Evolutionary conservation across 2,329 filamentous ascomycete genomes (phyloP), one percentile per base, ranked within the genome.

Genomic region (Calcarisporium arbuscula): DNA sequence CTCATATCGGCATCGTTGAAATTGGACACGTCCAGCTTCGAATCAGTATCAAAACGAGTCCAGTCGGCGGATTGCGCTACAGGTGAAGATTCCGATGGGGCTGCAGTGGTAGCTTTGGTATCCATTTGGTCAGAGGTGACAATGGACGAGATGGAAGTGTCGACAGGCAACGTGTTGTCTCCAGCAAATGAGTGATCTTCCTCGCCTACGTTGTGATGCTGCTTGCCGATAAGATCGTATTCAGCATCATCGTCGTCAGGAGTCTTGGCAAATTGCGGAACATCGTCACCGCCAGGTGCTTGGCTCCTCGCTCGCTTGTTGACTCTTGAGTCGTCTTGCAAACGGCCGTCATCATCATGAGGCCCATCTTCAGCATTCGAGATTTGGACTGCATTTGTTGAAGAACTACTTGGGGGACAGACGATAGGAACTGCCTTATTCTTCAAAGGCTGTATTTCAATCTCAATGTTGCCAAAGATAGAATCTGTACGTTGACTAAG

Each of bases 381-480:
- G n/a, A 30, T n/a, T 17, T 51, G 45, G 4, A 44, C 36, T 2
- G 56, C 52, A 12, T 58, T 53, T 3, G 56, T 58, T 36, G 42
- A 64, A 57, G 45, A 67, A 64, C 43, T 61, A 47, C 67, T 78
- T 38, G 77, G 68, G 2, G 85, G 84, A 25, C 70, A 71, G 8
- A 90, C 62, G 42, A 95, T 94, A 0, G 88, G 84, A 35, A 95
- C 74, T 8, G 87, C 87, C 61, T 92, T 95, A 5, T 81, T 85
- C 47, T 77, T 79, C 32, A 78, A 70, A 16, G 85, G 79, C 11
- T 72, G 68, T 20, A 70, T 58, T 35, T 68, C 74, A 20, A 84
- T 62, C 42, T 77, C 74, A 45, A 89, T 81, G 27, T 79, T 80
- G 31, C 77, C 72, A 53, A 88, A 87, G 47, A 88, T 85, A 34